phyloP scores from a whole-genome alignment of 805 yeast genomes.

The Starmerella powellii region DNA sequence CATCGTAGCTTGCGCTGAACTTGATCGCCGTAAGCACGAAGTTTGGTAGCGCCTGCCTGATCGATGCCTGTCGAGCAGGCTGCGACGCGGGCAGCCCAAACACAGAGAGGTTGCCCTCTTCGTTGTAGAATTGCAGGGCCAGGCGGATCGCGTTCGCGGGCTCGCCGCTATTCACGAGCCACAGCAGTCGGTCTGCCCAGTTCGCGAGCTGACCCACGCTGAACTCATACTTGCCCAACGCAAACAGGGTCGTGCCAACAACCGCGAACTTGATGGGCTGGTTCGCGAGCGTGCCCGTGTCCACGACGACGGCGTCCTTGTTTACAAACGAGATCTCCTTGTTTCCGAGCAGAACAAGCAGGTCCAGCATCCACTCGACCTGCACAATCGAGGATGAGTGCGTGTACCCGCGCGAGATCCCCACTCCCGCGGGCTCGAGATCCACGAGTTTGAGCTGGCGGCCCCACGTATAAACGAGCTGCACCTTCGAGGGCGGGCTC shows the following conservation, averaged over 20 bases:
- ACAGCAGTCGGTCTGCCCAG: conserved; percentile 57
- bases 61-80: conserved; percentile 36
- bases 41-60: conserved; percentile 44
- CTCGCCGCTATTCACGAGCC: conserved; percentile 37
- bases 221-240: conserved; percentile 43
- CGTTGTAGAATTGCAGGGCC: conserved; percentile 43
- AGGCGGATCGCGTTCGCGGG: conserved; percentile 46
- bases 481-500: conserved; percentile 31
- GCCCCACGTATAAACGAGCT: conserved; percentile 60
- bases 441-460: conserved; percentile 41
- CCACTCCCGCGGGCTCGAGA: background rate
- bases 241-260: conserved; percentile 33
- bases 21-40: conserved; percentile 44
- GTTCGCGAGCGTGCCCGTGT: conserved; percentile 59
- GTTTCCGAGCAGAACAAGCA: conserved; percentile 36
- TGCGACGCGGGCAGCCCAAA: conserved; percentile 45
- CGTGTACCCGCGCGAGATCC: conserved; percentile 29
- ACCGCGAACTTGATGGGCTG: background rate
- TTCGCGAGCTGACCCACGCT: conserved; percentile 47
- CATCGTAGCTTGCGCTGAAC: conserved; percentile 32
- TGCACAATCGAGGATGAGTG: conserved; percentile 41
- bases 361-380: conserved; percentile 42
- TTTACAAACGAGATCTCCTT: conserved; percentile 36
- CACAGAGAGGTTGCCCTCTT: conserved; percentile 38
- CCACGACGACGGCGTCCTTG: conserved; percentile 45